Conservation (phyloP, 805 yeast genomes). For the Pichia thaimueangensis region DNA sequence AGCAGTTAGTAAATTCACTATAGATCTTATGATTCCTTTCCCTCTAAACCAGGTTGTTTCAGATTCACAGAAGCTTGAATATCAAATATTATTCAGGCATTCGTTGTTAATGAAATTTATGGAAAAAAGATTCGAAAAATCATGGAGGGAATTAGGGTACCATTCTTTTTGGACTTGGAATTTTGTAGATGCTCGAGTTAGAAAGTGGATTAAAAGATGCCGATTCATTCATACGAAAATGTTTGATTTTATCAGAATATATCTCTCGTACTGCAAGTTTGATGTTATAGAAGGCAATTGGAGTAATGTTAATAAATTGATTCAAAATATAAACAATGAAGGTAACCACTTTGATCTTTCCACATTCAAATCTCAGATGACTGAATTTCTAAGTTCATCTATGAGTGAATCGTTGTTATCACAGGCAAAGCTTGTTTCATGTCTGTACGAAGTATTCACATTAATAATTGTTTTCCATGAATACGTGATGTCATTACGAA, state of each 20-base stretch:
- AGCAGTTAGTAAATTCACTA: slow-evolving; percentile 45
- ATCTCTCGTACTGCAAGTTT: slow-evolving; percentile 47
- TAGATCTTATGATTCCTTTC: slow-evolving; percentile 68
- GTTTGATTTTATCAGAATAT: slow-evolving; percentile 48
- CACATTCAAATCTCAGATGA: slow-evolving; percentile 39
- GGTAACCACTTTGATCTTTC: slow-evolving; percentile 30
- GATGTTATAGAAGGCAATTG: slow-evolving; percentile 57
- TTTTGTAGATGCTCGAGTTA: slow-evolving; percentile 37
- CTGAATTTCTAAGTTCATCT: slow-evolving; percentile 54
- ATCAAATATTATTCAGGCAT: slow-evolving; percentile 73
- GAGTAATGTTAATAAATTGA: slow-evolving; percentile 31
- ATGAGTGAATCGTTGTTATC: slow-evolving; percentile 64
- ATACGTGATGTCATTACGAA: slow-evolving; percentile 46
- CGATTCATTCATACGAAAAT: slow-evolving; percentile 52
- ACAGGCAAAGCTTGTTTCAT: slow-evolving; percentile 44
- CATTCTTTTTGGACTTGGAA: slow-evolving; percentile 61
- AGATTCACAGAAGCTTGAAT: slow-evolving; percentile 65
- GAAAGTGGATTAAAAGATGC: slow-evolving; percentile 48
- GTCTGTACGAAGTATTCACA: slow-evolving; percentile 40
- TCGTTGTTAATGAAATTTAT: slow-evolving; percentile 57
- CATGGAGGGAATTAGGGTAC: slow-evolving; percentile 66
- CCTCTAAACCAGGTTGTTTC: slow-evolving; percentile 76
- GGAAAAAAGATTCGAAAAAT: slow-evolving; percentile 49
- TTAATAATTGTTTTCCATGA: slow-evolving; percentile 43
- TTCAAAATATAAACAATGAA: slow-evolving; percentile 14